These are phyloP conservation scores for Apiotrichum akiyoshidainum DNA, from an alignment of 1,284 basidiomycete genomes.

Conservation along the genomic window DNA sequence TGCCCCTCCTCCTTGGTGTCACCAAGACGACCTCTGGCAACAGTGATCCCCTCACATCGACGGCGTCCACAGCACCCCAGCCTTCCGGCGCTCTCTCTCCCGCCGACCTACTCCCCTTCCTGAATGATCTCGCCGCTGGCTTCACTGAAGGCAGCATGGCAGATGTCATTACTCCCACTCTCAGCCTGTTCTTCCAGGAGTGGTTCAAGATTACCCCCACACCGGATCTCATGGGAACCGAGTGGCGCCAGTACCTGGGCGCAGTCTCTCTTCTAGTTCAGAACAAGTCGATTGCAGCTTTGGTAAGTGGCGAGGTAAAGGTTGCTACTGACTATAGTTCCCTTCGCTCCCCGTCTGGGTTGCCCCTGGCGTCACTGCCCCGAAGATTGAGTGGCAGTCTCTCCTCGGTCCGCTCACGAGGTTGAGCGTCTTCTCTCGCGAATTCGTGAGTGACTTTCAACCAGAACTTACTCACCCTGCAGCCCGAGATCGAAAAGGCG, in stretches of 20 bases:
- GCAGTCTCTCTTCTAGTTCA: conserved; percentile 77
- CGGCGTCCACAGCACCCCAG: conserved; percentile 1
- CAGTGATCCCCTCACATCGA: conserved; percentile 55
- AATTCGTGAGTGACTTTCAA: conserved; percentile 65
- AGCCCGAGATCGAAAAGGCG: conserved; percentile 72
- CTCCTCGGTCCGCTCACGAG: conserved; percentile 78
- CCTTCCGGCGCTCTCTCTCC: conserved; percentile 34
- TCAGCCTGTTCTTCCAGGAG: conserved; percentile 50
- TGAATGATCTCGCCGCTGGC: conserved; percentile 52
- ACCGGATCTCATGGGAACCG: conserved; percentile 49
- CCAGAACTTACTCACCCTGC: neutral
- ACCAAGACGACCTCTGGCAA: conserved; percentile 53
- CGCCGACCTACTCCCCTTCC: conserved; percentile 51
- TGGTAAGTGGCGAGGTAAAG: conserved; percentile 52
- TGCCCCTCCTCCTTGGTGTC: conserved; percentile 68
- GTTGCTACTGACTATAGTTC: conserved; percentile 26
- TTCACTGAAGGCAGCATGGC: conserved; percentile 50
- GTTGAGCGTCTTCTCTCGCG: conserved; percentile 75
- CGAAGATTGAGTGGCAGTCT: conserved; percentile 58
- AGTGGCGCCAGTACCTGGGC: conserved; percentile 81
- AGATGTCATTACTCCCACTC: conserved; percentile 53
- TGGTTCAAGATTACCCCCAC: conserved; percentile 47
- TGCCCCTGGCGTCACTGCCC: conserved; percentile 41
- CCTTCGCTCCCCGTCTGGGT: conserved; percentile 49
- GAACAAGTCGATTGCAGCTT: conserved; percentile 75